Conservation (phyloP, 176 grass and related monocot genomes). For the Zea luxurians region DNA sequence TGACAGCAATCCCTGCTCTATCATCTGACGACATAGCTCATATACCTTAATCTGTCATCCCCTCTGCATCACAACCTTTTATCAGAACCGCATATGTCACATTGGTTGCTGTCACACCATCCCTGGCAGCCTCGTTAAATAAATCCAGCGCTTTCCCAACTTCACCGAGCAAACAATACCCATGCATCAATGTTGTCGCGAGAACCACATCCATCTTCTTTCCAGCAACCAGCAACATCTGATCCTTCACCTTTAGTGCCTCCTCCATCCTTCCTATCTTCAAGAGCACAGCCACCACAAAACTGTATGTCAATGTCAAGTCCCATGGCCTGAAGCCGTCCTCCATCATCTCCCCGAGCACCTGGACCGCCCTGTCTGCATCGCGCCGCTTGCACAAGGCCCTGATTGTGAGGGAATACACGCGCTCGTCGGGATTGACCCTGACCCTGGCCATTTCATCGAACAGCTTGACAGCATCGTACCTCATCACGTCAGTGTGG, state of each 20-base stretch:
- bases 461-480: slow-evolving; percentile 56
- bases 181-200: slow-evolving; percentile 60
- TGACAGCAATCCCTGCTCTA: slow-evolving; percentile 41
- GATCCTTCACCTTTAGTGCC: slow-evolving; percentile 61
- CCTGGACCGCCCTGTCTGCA: slow-evolving; percentile 26
- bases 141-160: slow-evolving; percentile 59
- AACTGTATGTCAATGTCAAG: slow-evolving; percentile 42
- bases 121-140: slow-evolving; percentile 34
- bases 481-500: slow-evolving; percentile 41
- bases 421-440: slow-evolving; percentile 48
- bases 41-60: slow-evolving; percentile 54
- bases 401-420: no score
- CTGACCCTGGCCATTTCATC: slow-evolving; percentile 51
- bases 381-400: slow-evolving; percentile 49
- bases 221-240: slow-evolving; percentile 50
- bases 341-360: slow-evolving; percentile 49
- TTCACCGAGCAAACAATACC: slow-evolving; percentile 54
- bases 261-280: slow-evolving; percentile 60
- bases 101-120: slow-evolving; percentile 48
- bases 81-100: slow-evolving; percentile 61
- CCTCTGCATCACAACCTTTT: slow-evolving; percentile 54
- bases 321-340: slow-evolving; percentile 44
- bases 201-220: slow-evolving; percentile 50
- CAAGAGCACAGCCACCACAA: slow-evolving; percentile 48
- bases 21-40: slow-evolving; percentile 68